Base-by-base conservation (phyloP, 495 filamentous ascomycete species). In the Schizothecium vesticola region DNA sequence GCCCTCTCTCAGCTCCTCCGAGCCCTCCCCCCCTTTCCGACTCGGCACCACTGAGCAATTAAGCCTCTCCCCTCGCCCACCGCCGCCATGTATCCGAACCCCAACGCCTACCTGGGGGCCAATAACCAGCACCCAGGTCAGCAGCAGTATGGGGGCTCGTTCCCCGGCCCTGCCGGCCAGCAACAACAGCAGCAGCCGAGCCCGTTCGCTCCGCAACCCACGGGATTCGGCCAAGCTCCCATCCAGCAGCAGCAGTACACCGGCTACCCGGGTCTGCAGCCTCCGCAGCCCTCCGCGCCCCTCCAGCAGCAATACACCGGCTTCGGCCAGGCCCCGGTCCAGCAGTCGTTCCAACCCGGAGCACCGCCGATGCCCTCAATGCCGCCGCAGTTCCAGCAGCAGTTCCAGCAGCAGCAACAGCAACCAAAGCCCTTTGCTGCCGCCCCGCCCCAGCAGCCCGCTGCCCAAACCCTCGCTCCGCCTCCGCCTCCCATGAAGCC, bases 91-190 rank as follows among this genome's bases (percentile, higher is more conserved):
- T 97, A 89, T 82, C 94, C 93, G 56, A 91, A 90, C 75, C 91
- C 92, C 67, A 93, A 89, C 83, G 89, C 91, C 61, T 96, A 89
- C 76, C 83, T 95, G 69, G 91, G 92, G 74, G 89, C 88, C 80
- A 91, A 89, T 78, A 89, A 81, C 80, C 82, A 86, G 76, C 92
- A 91, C 69, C 91, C 92, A 10, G 90, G 87, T 61, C 86, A 83
- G 71, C 86, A 84, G 78, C 88, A 87, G 79, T 88, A 86, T 83
- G 84, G 82, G 59, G 77, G 79, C 79, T 74, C 84, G 66, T 80
- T 80, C 63, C 79, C 80, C 65, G 82, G 80, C 66, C 81, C 84
- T 22, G 62, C 31, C 33, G 72, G 70, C 58, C 71, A 68, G 72
- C 84, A 85, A 72, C 76, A 78, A 66, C 87, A 86, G 70, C 86